Conservation (phyloP, 306 rosid genomes). For the Coriaria nepalensis region DNA sequence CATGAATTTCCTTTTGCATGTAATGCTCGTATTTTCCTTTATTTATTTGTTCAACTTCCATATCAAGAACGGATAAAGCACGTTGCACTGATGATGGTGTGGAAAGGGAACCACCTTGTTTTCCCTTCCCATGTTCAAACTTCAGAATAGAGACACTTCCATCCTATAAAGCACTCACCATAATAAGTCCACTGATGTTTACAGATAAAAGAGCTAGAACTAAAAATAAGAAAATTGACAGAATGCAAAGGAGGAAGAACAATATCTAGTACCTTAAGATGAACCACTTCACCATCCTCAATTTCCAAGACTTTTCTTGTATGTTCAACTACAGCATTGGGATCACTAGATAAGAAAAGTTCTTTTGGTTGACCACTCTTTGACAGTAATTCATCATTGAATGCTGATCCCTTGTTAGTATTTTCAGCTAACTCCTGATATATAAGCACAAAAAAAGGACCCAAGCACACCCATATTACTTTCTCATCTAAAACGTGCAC, state of each 20-base stretch:
- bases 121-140: conserved; percentile 59
- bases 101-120: conserved; percentile 41
- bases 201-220: not conserved
- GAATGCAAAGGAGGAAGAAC: not conserved
- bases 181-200: not conserved
- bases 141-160: conserved; percentile 75
- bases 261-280: conserved; percentile 58
- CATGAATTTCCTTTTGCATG: conserved; percentile 98
- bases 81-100: conserved; percentile 78
- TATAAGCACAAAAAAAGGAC: conserved; percentile 7
- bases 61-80: conserved; percentile 85
- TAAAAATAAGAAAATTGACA: not conserved
- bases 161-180: conserved; percentile 46
- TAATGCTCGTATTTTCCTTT: conserved; percentile 87
- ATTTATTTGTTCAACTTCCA: conserved; percentile 98
- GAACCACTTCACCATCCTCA: conserved; percentile 95
- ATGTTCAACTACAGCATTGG: conserved; percentile 90
- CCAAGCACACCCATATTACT: no score
- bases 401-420: conserved; percentile 50
- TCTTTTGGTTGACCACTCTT: conserved; percentile 72
- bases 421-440: conserved; percentile 61
- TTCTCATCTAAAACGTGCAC: no score
- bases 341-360: conserved; percentile 91
- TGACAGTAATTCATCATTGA: conserved; percentile 66
- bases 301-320: conserved; percentile 87